Evolutionary conservation across 306 rosid species (phyloP), one percentile per base, ranked within the genome.

Genomic region (Abrus pulchellus): DNA sequence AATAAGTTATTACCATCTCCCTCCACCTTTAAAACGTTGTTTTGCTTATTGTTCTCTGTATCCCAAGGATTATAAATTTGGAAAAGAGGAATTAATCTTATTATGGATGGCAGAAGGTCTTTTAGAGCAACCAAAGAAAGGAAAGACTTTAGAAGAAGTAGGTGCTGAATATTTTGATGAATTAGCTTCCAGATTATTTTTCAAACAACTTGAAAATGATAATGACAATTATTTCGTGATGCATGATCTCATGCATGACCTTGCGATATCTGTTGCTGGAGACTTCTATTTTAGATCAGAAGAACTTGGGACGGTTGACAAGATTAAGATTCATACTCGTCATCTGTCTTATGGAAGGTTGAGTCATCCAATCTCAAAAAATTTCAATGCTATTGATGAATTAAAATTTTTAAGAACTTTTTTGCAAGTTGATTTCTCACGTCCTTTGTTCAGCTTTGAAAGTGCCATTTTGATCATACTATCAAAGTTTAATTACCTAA

Each of bases 41-140:
- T 74, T 82, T 56, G 77, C 1, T 20, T 20, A 20, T 20, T 20
- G 20, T 20, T 20, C 20, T 20, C 20, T 20, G 0, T 20, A 20
- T 20, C 1, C 66, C 77, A 32, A 76, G 80, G 67, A 72, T 2
- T 8, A 65, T 11, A 7, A 49, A 43, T 76, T 81, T 49, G 8
- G 20, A 11, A 55, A 57, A 52, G 14, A 76, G 27, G 62, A 81
- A 8, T 47, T 85, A 28, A 9, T 80, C 1, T 3, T 71, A 0
- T 13, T 33, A 6, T 81, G 83, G 85, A 65, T 85, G 83, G 80
- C 77, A 10, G 77, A 85, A 50, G 85, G 20, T 10, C 62, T 81
- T 8, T 38, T 85, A 20, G 29, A 5, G 9, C 57, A 34, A 34
- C 36, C 65, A 38, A 65, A 65, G 41, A 10, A 13, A 52, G 12